Evolutionary conservation across 2,329 filamentous ascomycete genomes (phyloP), one percentile per base, ranked within the genome.

Genomic region (Boeremia lycopersici): DNA sequence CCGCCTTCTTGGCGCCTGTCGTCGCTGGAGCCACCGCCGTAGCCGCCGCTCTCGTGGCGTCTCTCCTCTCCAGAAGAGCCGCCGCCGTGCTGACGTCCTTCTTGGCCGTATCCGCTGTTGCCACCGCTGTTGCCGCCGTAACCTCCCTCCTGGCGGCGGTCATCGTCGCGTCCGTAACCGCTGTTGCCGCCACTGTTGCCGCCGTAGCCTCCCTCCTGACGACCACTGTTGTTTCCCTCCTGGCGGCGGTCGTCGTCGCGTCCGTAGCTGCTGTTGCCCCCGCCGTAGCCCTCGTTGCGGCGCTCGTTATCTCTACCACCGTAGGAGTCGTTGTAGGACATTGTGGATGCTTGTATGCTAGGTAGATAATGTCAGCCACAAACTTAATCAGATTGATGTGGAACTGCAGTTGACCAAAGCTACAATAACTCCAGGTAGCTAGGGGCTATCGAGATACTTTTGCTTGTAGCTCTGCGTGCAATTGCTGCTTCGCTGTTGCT

Each of bases 271-370:
- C 67, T 61, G 43, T 60, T 62, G 12, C 38, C 38, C n/a, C 57
- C 60, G 23, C 56, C 48, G 4, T 60, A 53, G 44, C 59, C 51
- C 6, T 58, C 57, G 33, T 59, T 51, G 15, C 60, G 60, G 28
- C 63, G 61, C 34, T 66, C 53, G 33, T 23, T 23, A 23, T 23
- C 19, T 23, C 60, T 54, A 19, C 57, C 59, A 31, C 57, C 53
- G 55, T 59, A 57, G 25, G 59, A 61, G 12, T 65, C 61, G 60
- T 67, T 69, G 58, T 68, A 67, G 28, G 65, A 68, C 65, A 68
- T 68, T 38, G 26, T 62, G 44, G 13, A 19, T 36, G 1, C 19
- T 31, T 33, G 3, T 25, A 13, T 38, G 23, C 46, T 50, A 29
- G 13, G 5, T 2, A 13, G 13, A 6, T 2, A 13, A 5, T 15